Percentiles rank a stretch among this genome's conserved stretches.
Conservation (phyloP, 208 protist genomes). For the Phytomonas sp. region DNA sequence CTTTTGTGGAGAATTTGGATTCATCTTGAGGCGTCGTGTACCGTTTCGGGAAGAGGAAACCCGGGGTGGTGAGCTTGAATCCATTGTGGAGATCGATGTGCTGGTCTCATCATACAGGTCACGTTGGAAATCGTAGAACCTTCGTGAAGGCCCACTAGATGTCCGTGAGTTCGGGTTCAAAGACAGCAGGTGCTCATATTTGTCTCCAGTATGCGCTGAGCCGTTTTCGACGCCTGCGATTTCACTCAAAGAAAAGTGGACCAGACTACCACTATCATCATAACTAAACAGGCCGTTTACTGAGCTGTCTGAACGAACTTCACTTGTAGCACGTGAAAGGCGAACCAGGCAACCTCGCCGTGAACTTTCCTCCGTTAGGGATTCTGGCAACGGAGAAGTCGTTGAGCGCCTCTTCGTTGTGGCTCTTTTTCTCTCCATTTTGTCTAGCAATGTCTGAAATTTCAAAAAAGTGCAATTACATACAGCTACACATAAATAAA, state of each 20-base stretch:
- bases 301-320: conserved; percentile 24
- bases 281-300: neutral
- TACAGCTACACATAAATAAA: neutral
- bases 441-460: conserved; percentile 1
- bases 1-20: neutral
- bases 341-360: conserved; percentile 17
- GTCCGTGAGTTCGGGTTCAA: neutral
- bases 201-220: neutral
- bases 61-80: neutral
- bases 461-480: conserved; percentile 4
- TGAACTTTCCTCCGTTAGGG: conserved; percentile 15
- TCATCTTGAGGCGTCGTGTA: neutral
- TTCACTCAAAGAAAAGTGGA: neutral
- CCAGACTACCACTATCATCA: neutral
- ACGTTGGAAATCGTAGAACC: neutral
- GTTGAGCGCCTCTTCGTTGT: conserved; percentile 17
- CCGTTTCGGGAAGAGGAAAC: neutral
- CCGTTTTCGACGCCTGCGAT: neutral
- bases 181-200: neutral
- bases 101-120: neutral
- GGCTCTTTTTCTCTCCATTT: conserved; percentile 18
- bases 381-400: conserved; percentile 37
- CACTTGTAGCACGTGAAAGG: conserved; percentile 36
- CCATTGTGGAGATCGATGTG: neutral
- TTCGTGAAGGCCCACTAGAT: neutral